A percentile compares a stretch with the other conserved stretches of the same genome.
Evolutionary conservation across 1,284 basidiomycete species (phyloP).

Genomic region (Cutaneotrichosporon sp.): DNA sequence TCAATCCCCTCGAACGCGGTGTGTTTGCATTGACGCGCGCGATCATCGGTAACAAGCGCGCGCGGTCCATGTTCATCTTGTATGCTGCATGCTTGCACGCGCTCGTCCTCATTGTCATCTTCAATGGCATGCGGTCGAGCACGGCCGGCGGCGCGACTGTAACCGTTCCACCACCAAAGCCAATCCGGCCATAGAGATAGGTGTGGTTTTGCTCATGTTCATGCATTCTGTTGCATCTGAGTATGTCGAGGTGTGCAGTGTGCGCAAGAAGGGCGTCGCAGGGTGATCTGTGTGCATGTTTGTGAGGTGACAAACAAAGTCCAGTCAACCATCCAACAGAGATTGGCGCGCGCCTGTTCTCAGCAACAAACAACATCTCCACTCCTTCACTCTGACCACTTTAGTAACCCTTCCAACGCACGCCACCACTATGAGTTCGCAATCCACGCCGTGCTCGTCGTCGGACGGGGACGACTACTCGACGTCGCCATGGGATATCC

Average conservation of each 20-base stretch:
- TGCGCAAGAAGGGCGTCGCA: background rate
- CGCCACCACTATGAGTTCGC: too few relatives aligned
- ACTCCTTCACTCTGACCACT: too few relatives aligned
- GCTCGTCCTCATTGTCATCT: conserved; percentile 43
- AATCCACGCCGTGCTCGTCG: too few relatives aligned
- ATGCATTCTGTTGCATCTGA: background rate
- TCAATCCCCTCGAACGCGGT: conserved; percentile 86
- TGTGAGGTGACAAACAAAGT: too few relatives aligned
- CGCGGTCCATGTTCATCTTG: conserved; percentile 53
- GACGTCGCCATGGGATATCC: too few relatives aligned
- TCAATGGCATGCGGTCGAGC: conserved; percentile 42
- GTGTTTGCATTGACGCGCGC: conserved; percentile 77
- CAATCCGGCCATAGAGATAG: background rate
- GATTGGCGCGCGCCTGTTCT: too few relatives aligned
- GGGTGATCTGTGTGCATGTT: background rate
- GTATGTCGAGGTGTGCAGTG: background rate
- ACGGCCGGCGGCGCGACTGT: conserved; percentile 26
- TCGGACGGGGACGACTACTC: too few relatives aligned
- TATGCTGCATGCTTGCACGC: conserved; percentile 43
- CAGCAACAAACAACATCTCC: too few relatives aligned
- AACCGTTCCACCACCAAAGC: background rate
- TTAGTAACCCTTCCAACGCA: too few relatives aligned
- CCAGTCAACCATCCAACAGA: background rate
- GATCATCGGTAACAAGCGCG: conserved; percentile 80
- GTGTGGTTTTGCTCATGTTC: too few relatives aligned